Evolutionary conservation across 352 stramenopile genomes (phyloP).

Genomic region (Globisporangium camurandrum): DNA sequence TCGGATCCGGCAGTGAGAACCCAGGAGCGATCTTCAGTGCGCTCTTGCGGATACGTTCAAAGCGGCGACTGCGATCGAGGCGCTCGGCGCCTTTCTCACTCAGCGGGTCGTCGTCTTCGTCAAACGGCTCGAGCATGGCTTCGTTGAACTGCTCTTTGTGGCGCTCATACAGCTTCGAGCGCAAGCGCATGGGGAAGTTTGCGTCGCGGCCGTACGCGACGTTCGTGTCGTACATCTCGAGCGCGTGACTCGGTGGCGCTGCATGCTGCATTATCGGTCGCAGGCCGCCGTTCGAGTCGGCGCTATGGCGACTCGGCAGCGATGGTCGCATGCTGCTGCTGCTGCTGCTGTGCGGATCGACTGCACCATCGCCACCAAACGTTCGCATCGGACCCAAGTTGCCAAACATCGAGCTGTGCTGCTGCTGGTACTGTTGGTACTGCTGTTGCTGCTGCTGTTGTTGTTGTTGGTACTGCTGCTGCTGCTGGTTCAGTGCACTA

Average conservation of each 20-base stretch:
- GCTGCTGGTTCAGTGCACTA: neutral
- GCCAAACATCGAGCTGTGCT: conserved; percentile 13
- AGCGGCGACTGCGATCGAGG: conserved; percentile 54
- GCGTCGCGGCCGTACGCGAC: conserved; percentile 37
- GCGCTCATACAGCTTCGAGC: conserved; percentile 60
- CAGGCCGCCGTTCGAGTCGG: neutral
- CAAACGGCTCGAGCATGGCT: conserved; percentile 47
- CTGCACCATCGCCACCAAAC: neutral
- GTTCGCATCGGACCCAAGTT: conserved; percentile 8
- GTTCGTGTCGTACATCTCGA: conserved; percentile 6
- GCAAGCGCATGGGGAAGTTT: conserved; percentile 41
- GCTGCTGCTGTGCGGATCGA: neutral
- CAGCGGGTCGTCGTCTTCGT: conserved; percentile 70
- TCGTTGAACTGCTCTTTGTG: conserved; percentile 70
- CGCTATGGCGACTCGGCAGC: conserved; percentile 1
- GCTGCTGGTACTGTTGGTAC: neutral
- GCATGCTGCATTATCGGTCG: neutral
- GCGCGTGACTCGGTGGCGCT: neutral
- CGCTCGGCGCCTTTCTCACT: conserved; percentile 65
- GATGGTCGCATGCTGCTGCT: neutral
- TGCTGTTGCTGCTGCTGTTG: neutral
- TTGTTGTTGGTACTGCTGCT: neutral
- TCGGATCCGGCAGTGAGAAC: conserved; percentile 24
- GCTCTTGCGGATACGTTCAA: conserved; percentile 46
- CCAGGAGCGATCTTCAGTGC: conserved; percentile 56